phyloP scores from a whole-genome alignment of 768 basidiomycete species.

The Termitomyces sp. region DNA sequence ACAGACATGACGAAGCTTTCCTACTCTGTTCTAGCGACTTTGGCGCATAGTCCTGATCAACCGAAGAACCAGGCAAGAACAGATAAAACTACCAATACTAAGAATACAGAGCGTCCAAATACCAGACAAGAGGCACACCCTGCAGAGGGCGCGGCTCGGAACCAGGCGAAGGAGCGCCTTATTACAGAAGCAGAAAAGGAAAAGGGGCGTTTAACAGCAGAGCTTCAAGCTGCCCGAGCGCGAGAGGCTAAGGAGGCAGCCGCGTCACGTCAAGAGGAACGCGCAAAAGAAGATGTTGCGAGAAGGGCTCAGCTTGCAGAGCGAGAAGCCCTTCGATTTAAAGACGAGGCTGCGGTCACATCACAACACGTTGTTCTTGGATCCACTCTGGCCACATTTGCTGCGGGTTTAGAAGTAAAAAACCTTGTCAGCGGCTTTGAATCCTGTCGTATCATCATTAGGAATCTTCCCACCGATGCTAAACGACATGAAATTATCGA shows the following conservation, averaged over 20 bases:
- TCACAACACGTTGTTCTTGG: constrained; percentile 39
- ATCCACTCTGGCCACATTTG: constrained; percentile 43
- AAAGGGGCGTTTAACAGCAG: background rate
- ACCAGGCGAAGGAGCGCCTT: background rate
- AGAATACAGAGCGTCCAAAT: background rate
- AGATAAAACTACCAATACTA: background rate
- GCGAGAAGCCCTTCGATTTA: constrained; percentile 8
- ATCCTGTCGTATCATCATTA: constrained; percentile 39
- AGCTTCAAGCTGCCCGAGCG: constrained; percentile 12
- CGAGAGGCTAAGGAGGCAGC: constrained; percentile 13
- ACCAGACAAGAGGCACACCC: background rate
- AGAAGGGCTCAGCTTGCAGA: constrained; percentile 3
- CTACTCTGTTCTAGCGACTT: no score
- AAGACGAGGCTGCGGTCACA: constrained; percentile 35
- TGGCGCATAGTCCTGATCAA: background rate
- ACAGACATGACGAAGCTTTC: no score
- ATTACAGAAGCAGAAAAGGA: background rate
- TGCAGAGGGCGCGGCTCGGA: background rate
- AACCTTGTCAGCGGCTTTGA: constrained; percentile 46
- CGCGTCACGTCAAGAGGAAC: constrained; percentile 3
- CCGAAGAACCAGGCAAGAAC: background rate
- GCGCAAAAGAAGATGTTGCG: constrained; percentile 3
- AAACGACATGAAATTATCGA: constrained; percentile 32
- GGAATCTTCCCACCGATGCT: constrained; percentile 36
- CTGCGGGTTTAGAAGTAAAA: constrained; percentile 42